Base-by-base conservation (phyloP, 768 basidiomycete genomes). In the Rhizopogon vulgaris region DNA sequence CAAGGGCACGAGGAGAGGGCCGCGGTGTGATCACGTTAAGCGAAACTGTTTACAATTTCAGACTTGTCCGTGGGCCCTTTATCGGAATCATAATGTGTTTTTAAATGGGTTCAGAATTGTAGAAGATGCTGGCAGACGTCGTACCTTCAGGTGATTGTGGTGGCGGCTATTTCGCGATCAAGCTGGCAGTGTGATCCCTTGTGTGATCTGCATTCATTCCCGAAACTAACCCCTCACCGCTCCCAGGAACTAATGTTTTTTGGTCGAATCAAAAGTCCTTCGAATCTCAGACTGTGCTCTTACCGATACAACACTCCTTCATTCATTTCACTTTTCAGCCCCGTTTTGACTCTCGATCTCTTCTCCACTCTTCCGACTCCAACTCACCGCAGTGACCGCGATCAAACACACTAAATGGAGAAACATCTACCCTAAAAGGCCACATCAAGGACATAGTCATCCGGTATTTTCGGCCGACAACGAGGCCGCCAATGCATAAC, bases 1-100 rank as follows among this genome's bases (percentile, higher is more conserved):
- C 71, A 64, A 71, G 78, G 78, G 67, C 82, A 85, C 82, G 83
- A 84, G 83, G 82, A 78, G 68, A 65, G 68, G 61, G 66, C 68
- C 66, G 66, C 65, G 68, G 68, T 69, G 59, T 64, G 64, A 69
- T 68, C 66, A 51, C 64, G 66, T 68, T 68, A 68, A 69, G 68
- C 66, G 66, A 68, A 63, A 42, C 62, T 54, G 66, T 68, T 68
- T 62, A 68, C 66, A 68, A 68, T 69, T 51, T 65, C 62, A 64
- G 60, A 64, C 65, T 30, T 56, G 57, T 63, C 39, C 58, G 56
- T 62, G 54, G 62, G 58, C 59, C 47, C 58, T 56, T 63, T 47
- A 48, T 55, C 45, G 38, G 49, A 41, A 50, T 52, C 46, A 49
- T 47, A 58, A 38, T 49, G 49, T 52, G 38, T 52, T 47, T 14